Base-by-base conservation (phyloP, 129 eudicot species). In the Flaveria bidentis region DNA sequence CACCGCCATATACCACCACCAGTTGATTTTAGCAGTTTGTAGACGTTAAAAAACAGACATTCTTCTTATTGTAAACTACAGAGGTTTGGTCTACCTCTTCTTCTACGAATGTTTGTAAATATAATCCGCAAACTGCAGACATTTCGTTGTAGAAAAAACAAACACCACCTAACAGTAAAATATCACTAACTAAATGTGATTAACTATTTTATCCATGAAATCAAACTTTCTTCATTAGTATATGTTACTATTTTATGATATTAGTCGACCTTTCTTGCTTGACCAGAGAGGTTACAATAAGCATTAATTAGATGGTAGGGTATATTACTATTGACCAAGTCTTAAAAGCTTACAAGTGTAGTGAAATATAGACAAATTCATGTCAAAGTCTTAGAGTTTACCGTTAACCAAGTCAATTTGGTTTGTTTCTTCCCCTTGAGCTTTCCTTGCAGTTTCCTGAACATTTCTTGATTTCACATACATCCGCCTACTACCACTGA, bases 331-430 rank as follows among this genome's bases (percentile, higher is more conserved):
- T 60, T 60, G 67, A 60, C 67, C 66, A 25, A 60, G 41, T 60
- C 36, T 60, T 55, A 36, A 36, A 36, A 36, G 7, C 12, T 17
- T 25, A 3, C 17, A 60, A 60, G 17, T 60, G n/a, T 60, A 3
- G 42, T 25, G 6, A 9, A 60, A 60, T 26, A 60, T 2, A n/a
- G 41, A 25, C 67, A 25, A n/a, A 60, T 60, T 12, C 39, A 60
- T 46, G 9, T 23, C 53, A 42, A 42, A 56, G 69, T 77, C 75
- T 55, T 42, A 16, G 15, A 58, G 76, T 78, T 76, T 6, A 78
- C 75, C 18, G 57, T 60, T 25, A 25, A 60, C 41, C 67, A 60
- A 26, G 67, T 60, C 67, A 60, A 60, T 26, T 12, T 25, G 41
- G 41, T 11, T 60, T 60, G 41, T 42, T 22, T 33, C 41, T 61